These are phyloP conservation scores for Hygrophila difformis DNA, from an alignment of 257 asterid species.

Conservation along the genomic window DNA sequence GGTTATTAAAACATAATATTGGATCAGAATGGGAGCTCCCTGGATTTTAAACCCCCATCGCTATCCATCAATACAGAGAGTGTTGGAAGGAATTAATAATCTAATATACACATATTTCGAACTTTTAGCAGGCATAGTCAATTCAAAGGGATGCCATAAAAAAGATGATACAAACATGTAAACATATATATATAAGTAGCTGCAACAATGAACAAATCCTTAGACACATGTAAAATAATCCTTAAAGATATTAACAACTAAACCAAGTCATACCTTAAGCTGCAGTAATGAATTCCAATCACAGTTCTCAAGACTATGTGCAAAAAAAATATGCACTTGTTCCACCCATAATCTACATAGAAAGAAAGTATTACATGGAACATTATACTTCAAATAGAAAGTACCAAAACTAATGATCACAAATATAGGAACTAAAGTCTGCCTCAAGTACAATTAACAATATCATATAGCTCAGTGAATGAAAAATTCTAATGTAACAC, in stretches of 20 bases:
- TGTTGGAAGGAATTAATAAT: too few relatives aligned
- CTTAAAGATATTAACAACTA: slow-evolving; percentile 7
- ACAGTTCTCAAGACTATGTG: slow-evolving; percentile 41
- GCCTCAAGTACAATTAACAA: slow-evolving; percentile 1
- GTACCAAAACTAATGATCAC: slow-evolving; percentile 1
- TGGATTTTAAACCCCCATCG: too few relatives aligned
- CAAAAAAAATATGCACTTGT: slow-evolving; percentile 50
- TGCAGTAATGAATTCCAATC: slow-evolving; percentile 48
- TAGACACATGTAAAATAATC: background rate
- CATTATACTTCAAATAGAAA: slow-evolving; percentile 10
- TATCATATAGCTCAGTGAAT: slow-evolving; percentile 2
- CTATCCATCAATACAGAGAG: too few relatives aligned
- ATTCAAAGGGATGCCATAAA: too few relatives aligned
- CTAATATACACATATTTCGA: too few relatives aligned
- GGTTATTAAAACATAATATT: too few relatives aligned
- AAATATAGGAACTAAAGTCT: slow-evolving; percentile 7
- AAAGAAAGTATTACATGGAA: slow-evolving; percentile 18
- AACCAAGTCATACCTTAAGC: slow-evolving; percentile 50
- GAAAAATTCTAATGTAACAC: too few relatives aligned
- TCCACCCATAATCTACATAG: slow-evolving; percentile 66
- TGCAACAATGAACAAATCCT: too few relatives aligned
- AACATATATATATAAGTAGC: too few relatives aligned
- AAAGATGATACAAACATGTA: too few relatives aligned
- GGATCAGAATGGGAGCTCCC: too few relatives aligned
- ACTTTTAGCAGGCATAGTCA: too few relatives aligned